phyloP scores from a whole-genome alignment of 2,329 filamentous ascomycete genomes.

The Aspergillus udagawae region DNA sequence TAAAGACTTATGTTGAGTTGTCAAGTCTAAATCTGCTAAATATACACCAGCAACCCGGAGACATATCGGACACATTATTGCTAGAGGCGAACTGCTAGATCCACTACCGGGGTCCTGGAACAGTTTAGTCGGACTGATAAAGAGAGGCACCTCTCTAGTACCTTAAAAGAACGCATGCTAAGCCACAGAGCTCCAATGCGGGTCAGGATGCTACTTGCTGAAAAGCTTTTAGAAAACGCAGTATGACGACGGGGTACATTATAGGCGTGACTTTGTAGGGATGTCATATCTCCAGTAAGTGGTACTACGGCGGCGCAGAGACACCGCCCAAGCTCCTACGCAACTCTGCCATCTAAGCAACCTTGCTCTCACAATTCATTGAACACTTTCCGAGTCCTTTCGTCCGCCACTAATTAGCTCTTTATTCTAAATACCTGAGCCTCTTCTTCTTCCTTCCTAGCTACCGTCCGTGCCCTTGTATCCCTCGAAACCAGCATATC shows the following conservation, averaged over 20 bases:
- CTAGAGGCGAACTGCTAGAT: background rate
- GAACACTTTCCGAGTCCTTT: background rate
- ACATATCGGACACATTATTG: conserved; percentile 33
- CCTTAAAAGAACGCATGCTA: background rate
- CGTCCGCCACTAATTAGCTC: background rate
- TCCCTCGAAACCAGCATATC: background rate
- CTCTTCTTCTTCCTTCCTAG: conserved; percentile 1
- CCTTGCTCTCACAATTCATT: background rate
- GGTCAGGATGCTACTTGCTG: background rate
- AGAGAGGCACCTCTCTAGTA: too few relatives aligned
- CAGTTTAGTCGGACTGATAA: background rate
- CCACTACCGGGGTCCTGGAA: background rate
- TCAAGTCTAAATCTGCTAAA: background rate
- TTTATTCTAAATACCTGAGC: background rate
- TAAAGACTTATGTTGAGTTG: background rate
- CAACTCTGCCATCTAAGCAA: conserved; percentile 8
- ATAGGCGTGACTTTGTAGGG: too few relatives aligned
- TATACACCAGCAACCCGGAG: conserved; percentile 18
- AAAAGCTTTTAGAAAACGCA: background rate
- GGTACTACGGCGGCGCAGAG: conserved; percentile 20
- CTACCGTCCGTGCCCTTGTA: background rate
- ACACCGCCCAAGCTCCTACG: conserved; percentile 24
- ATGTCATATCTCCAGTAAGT: conserved; percentile 9
- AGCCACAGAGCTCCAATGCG: background rate
- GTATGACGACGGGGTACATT: background rate